Evolutionary conservation across 2,329 filamentous ascomycete species (phyloP).

Genomic region (Dryadomyces quercivorus): DNA sequence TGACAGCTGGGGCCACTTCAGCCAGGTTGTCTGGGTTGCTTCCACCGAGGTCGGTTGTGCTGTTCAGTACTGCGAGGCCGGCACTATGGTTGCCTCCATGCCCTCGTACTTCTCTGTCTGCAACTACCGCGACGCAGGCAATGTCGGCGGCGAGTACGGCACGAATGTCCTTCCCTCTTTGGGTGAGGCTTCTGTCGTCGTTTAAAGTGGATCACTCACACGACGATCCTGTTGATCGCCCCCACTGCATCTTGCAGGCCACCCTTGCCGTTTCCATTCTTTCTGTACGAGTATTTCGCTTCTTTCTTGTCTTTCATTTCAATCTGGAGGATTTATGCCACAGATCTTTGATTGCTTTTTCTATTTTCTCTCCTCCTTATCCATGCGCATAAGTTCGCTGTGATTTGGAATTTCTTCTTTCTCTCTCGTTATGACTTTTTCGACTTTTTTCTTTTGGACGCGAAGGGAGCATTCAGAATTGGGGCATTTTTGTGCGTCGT

Average conservation of each 20-base stretch:
- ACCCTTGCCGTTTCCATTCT: not conserved
- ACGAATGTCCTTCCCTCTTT: slow-evolving; percentile 34
- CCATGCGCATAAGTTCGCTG: slow-evolving; percentile 7
- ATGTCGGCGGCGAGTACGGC: slow-evolving; percentile 37
- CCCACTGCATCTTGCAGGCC: not conserved
- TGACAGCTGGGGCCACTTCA: slow-evolving; percentile 60
- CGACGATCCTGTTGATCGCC: not conserved
- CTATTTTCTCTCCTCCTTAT: not conserved
- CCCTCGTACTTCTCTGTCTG: slow-evolving; percentile 69
- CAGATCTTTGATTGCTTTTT: not conserved
- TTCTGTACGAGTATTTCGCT: not conserved
- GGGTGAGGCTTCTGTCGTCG: slow-evolving; percentile 19
- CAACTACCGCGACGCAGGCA: slow-evolving; percentile 63
- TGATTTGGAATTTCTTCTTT: not conserved
- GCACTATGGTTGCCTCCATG: slow-evolving; percentile 33
- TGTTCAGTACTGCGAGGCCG: slow-evolving; percentile 38
- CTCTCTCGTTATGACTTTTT: not conserved
- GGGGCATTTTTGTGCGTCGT: not conserved
- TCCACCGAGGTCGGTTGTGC: slow-evolving; percentile 53
- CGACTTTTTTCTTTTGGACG: no score
- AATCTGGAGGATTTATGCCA: not conserved
- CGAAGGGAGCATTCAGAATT: not conserved
- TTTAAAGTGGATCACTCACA: slow-evolving; percentile 1
- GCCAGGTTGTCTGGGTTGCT: slow-evolving; percentile 59
- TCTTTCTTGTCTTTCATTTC: slow-evolving; percentile 5